Evolutionary conservation across 805 yeast genomes (phyloP).

Genomic region (Jamesozyma rosinii): DNA sequence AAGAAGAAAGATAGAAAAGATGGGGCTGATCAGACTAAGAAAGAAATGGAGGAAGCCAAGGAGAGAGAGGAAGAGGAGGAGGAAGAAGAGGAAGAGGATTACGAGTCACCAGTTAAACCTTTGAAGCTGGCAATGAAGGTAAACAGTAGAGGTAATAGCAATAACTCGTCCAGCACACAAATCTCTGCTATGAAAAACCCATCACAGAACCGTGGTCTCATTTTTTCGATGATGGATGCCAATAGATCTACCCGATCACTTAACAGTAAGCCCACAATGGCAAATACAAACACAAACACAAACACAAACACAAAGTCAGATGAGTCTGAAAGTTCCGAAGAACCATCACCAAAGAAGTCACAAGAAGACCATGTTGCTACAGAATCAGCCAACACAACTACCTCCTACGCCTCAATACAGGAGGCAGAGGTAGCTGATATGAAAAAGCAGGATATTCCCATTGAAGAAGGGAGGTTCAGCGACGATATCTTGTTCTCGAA

Average conservation of each 20-base stretch:
- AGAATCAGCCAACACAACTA: neutral
- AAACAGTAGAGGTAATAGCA: neutral
- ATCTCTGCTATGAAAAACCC: neutral
- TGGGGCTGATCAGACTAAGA: neutral
- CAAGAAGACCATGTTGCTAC: neutral
- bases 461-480: neutral
- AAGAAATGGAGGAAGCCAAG: neutral
- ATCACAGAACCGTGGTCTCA: neutral
- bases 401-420: neutral
- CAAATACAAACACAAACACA: neutral
- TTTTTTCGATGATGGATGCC: neutral
- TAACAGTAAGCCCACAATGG: neutral
- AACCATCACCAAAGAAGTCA: neutral
- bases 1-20: neutral
- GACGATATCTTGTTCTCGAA: neutral
- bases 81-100: neutral
- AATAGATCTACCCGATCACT: neutral
- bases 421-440: neutral
- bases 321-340: too few species aligned
- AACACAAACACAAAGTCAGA: too few species aligned
- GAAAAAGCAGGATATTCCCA: neutral
- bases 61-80: neutral
- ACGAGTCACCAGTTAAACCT: constrained; percentile 51
- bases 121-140: constrained; percentile 53
- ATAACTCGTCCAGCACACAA: neutral